phyloP scores from a whole-genome alignment of 495 filamentous ascomycete species.

The Cercophora newfieldiana region DNA sequence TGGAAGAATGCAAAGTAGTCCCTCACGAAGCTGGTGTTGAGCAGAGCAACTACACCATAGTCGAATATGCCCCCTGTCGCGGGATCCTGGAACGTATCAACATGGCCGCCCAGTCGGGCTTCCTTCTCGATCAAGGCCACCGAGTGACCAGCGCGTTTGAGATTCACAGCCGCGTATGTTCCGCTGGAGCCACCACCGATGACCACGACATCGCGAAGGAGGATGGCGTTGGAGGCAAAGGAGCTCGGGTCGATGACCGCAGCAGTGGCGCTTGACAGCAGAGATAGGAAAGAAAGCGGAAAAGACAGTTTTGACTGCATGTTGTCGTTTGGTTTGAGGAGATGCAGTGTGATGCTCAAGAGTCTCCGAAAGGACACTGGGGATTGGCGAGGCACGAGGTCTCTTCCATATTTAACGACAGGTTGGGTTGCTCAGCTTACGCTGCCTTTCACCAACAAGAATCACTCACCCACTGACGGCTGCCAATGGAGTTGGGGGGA shows the following conservation, averaged over 20 bases:
- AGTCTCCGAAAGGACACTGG: no score
- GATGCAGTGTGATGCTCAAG: no score
- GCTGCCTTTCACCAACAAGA: no score
- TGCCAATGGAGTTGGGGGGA: no score
- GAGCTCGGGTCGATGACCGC: neutral
- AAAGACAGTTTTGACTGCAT: neutral
- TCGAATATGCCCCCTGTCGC: neutral
- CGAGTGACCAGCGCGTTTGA: neutral
- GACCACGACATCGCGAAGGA: neutral
- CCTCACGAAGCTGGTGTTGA: constrained; percentile 3
- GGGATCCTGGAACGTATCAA: neutral
- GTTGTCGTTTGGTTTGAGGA: no score
- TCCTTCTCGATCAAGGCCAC: neutral
- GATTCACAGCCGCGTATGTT: constrained; percentile 1
- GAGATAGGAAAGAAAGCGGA: neutral
- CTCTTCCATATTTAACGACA: no score
- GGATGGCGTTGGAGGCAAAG: neutral
- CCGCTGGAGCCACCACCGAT: constrained; percentile 9
- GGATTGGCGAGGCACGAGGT: no score
- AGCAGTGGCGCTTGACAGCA: neutral
- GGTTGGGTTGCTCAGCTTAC: no score
- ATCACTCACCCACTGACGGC: no score
- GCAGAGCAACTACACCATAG: neutral
- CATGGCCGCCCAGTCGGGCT: neutral
- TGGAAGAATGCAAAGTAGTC: neutral